Percentiles rank a stretch among this genome's conserved stretches.
Evolutionary conservation across 345 rosid genomes (phyloP).

Genomic region (Capsella bursapastoris): DNA sequence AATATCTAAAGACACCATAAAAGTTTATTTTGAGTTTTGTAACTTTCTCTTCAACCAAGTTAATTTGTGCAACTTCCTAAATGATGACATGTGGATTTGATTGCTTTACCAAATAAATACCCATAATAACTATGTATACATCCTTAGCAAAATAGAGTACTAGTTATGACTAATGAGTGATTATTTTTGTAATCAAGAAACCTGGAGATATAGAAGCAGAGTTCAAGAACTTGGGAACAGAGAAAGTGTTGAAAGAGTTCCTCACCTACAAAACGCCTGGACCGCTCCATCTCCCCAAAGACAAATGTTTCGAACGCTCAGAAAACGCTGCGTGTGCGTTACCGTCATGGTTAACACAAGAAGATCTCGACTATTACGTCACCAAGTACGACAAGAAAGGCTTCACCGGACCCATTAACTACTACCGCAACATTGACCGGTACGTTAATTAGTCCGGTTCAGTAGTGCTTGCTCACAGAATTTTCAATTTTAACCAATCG

Average conservation of each 20-base stretch:
- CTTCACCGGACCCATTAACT: conserved; percentile 81
- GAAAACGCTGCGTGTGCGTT: conserved; percentile 41
- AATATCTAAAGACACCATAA: too few species aligned
- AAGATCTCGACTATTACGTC: conserved; percentile 56
- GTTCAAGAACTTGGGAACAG: conserved; percentile 53
- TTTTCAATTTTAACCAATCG: background rate
- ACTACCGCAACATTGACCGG: conserved; percentile 73
- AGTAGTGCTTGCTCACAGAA: background rate
- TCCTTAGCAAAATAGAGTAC: too few species aligned
- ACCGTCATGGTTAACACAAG: conserved; percentile 78
- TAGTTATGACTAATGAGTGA: background rate
- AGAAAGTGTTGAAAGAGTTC: conserved; percentile 55
- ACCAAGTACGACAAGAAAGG: conserved; percentile 62
- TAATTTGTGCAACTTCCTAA: too few species aligned
- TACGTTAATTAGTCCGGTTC: conserved; percentile 36
- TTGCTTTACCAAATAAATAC: too few species aligned
- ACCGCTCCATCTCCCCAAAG: conserved; percentile 60
- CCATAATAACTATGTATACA: too few species aligned
- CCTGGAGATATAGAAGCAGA: conserved; percentile 72
- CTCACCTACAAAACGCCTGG: conserved; percentile 55
- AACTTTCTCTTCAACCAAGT: too few species aligned
- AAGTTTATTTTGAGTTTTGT: too few species aligned
- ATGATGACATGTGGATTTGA: background rate
- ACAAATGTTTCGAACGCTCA: conserved; percentile 49
- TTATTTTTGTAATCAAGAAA: conserved; percentile 45